phyloP scores from a whole-genome alignment of 768 basidiomycete species.

The Rhizopogon sp. region DNA sequence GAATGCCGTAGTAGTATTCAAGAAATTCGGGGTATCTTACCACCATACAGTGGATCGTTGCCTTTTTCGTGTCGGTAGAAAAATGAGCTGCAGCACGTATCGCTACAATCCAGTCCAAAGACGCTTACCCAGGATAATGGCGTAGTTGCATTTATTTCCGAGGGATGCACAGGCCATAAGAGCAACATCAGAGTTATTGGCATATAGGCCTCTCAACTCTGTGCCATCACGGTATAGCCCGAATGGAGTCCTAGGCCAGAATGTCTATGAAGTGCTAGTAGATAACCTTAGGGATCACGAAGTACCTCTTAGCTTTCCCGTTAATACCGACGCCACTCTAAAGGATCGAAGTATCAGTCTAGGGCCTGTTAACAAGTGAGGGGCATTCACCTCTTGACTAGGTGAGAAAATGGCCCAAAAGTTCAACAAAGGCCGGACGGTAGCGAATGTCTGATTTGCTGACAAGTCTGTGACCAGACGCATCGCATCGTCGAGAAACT shows the following conservation, averaged over 20 bases:
- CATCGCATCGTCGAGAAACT: conserved; percentile 62
- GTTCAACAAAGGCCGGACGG: conserved; percentile 71
- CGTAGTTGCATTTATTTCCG: conserved; percentile 65
- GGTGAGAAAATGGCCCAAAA: conserved; percentile 80
- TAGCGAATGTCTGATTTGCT: conserved; percentile 69
- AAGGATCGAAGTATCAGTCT: not conserved
- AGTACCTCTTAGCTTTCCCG: conserved; percentile 66
- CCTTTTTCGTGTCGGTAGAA: conserved; percentile 31
- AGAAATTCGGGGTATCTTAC: conserved; percentile 29
- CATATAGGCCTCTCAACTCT: conserved; percentile 70
- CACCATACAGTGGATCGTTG: conserved; percentile 77
- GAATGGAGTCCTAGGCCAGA: conserved; percentile 53
- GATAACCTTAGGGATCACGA: not conserved
- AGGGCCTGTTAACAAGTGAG: not conserved
- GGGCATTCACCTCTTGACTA: conserved; percentile 54
- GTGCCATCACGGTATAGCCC: conserved; percentile 77
- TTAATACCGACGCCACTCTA: conserved; percentile 67
- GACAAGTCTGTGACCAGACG: conserved; percentile 68
- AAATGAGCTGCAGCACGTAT: not conserved
- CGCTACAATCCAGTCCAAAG: conserved; percentile 3
- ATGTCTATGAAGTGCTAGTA: not conserved
- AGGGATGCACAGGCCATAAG: conserved; percentile 63
- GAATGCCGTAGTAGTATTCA: not conserved
- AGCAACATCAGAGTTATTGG: conserved; percentile 61
- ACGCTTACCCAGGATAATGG: conserved; percentile 61